Conservation (phyloP, 768 basidiomycete genomes). For the Rickenella mellea region DNA sequence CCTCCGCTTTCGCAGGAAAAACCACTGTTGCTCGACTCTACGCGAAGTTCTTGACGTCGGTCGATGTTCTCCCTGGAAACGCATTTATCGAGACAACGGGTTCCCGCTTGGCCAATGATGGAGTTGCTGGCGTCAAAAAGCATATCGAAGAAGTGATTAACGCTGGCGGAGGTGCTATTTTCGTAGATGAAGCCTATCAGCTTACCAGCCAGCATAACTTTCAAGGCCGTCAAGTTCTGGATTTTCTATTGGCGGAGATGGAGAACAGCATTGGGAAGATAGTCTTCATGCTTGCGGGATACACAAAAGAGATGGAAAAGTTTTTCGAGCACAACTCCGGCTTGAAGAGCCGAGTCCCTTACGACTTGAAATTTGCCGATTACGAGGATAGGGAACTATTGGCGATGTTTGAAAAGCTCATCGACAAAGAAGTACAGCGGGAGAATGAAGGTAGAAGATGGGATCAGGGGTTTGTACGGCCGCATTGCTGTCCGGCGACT, state of each 20-base stretch:
- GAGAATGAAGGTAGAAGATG: slow-evolving; percentile 46
- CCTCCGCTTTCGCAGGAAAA: slow-evolving; percentile 35
- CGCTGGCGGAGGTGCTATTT: slow-evolving; percentile 55
- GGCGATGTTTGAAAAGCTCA: slow-evolving; percentile 38
- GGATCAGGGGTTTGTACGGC: slow-evolving; percentile 40
- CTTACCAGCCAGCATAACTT: slow-evolving; percentile 38
- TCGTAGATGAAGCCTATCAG: slow-evolving; percentile 69
- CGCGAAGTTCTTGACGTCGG: slow-evolving; percentile 49
- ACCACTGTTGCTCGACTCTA: slow-evolving; percentile 61
- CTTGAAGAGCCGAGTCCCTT: slow-evolving; percentile 57
- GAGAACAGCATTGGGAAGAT: slow-evolving; percentile 56
- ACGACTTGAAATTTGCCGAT: slow-evolving; percentile 47
- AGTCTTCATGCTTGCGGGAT: slow-evolving; percentile 65
- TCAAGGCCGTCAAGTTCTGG: slow-evolving; percentile 49
- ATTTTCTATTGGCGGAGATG: slow-evolving; percentile 68
- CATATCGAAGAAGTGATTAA: slow-evolving; percentile 34
- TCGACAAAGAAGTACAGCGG: slow-evolving; percentile 39
- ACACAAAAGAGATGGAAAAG: slow-evolving; percentile 63
- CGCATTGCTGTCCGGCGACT: slow-evolving; percentile 52
- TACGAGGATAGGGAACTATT: slow-evolving; percentile 50
- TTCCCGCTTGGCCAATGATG: slow-evolving; percentile 45
- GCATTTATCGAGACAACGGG: slow-evolving; percentile 58
- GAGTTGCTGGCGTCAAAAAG: slow-evolving; percentile 42
- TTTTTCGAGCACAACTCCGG: slow-evolving; percentile 76
- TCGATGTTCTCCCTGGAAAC: slow-evolving; percentile 41